Base-by-base conservation (phyloP, 352 stramenopile genomes). In the Pythium rhizo-oryzae region DNA sequence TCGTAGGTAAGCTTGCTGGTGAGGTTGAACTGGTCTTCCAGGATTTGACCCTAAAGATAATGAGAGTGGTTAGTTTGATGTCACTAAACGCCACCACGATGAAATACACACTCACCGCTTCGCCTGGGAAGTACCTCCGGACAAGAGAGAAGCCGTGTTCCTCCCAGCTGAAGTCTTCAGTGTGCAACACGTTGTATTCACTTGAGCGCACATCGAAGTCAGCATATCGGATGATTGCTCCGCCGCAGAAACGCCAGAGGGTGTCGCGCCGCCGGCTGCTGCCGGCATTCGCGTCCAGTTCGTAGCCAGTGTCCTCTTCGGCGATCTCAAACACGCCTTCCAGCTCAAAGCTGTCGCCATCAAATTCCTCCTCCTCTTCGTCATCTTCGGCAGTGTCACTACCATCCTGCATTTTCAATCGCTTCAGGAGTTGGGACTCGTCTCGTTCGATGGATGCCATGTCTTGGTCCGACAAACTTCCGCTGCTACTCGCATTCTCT, bases 111-210 rank as follows among this genome's bases (percentile, higher is more conserved):
- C 58, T 23, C 59, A 76, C 65, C 25, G 84, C 84, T 63, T 91
- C 79, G 12, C 85, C 85, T 0, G 85, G 85, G 69, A 92, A 96
- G 76, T 96, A 96, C 12, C 87, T 77, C 55, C 85, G 88, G 25
- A 96, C 81, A 37, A 94, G 81, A 23, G 88, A 93, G 70, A 95
- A 95, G 58, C 85, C 92, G 67, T 96, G 88, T 68, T 96, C 87
- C 62, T 93, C 88, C 88, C 88, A 96, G 66, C 83, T 92, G 71
- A 96, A 96, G 59, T 96, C 88, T 56, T 96, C 87, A n/a, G 88
- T 95, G 64, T 96, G 85, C 35, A 96, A 74, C 59, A 96, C 85
- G 49, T 87, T 84, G 64, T 96, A 94, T 33, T 90, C 81, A 46
- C 77, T 70, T 0, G 87, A 93, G 23, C 78, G 78, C 15, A 96